These are phyloP conservation scores for Coniochaeta sp. DNA, from an alignment of 2,329 filamentous ascomycete genomes.

Conservation along the genomic window DNA sequence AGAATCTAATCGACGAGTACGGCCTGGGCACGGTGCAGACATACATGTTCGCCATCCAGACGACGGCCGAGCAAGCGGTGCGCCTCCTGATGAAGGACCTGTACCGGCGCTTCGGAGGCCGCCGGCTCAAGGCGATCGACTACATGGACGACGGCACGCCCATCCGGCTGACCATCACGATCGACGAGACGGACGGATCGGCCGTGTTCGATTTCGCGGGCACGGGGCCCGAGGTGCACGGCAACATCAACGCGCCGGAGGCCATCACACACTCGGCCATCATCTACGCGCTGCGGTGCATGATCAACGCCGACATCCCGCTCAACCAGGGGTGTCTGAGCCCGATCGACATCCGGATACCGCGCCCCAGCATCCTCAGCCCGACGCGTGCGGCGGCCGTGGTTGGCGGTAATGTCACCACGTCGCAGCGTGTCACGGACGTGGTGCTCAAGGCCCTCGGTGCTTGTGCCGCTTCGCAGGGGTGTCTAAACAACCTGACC, in stretches of 20 bases:
- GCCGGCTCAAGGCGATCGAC: slow-evolving; percentile 22
- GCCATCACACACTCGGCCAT: slow-evolving; percentile 22
- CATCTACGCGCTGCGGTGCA: slow-evolving; percentile 37
- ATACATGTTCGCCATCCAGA: slow-evolving; percentile 73
- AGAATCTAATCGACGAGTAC: slow-evolving; percentile 64
- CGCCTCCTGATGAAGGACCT: slow-evolving; percentile 61
- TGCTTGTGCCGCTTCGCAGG: slow-evolving; percentile 67
- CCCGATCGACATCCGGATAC: slow-evolving; percentile 15
- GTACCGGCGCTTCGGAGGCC: slow-evolving; percentile 43
- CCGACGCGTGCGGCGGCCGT: slow-evolving; percentile 22
- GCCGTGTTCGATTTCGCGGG: slow-evolving; percentile 35
- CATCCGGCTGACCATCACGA: slow-evolving; percentile 23
- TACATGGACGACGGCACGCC: slow-evolving; percentile 31
- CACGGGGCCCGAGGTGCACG: slow-evolving; percentile 44
- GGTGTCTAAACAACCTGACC: slow-evolving; percentile 75
- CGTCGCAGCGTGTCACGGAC: slow-evolving; percentile 38
- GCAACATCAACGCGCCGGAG: slow-evolving; percentile 22
- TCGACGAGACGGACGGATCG: slow-evolving; percentile 18
- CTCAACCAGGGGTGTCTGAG: slow-evolving; percentile 66
- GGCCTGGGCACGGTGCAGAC: slow-evolving; percentile 64
- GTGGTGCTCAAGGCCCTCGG: slow-evolving; percentile 70
- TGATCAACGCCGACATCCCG: slow-evolving; percentile 67
- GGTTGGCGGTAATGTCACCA: slow-evolving; percentile 24
- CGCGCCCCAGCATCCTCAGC: slow-evolving; percentile 22
- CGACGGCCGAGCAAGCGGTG: slow-evolving; percentile 67